Conservation (phyloP, 2,329 filamentous ascomycete species). For the Epicoccum sorghinum region DNA sequence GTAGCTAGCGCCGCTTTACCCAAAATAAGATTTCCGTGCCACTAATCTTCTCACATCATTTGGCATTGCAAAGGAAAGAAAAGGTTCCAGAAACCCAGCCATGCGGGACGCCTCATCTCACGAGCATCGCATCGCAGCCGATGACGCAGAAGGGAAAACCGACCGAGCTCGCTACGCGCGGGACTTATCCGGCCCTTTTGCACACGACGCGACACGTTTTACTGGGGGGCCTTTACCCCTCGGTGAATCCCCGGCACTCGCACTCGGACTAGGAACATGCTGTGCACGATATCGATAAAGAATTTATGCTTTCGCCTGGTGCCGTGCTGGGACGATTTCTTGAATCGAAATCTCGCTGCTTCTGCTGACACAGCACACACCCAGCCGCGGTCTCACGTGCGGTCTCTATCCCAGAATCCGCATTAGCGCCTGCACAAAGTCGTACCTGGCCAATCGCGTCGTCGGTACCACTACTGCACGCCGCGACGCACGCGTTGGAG, state of each 20-base stretch:
- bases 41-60: neutral
- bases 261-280: neutral
- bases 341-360: neutral
- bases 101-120: slow-evolving; percentile 10
- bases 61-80: neutral
- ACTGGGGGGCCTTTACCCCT: no score
- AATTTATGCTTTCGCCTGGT: neutral
- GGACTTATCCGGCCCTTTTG: neutral
- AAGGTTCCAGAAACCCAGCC: slow-evolving; percentile 8
- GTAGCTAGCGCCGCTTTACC: slow-evolving; percentile 7
- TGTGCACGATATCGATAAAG: neutral
- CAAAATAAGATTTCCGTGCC: slow-evolving; percentile 9
- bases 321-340: no score
- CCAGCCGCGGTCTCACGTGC: slow-evolving; percentile 7
- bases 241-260: neutral
- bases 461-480: slow-evolving; percentile 4
- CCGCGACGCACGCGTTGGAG: neutral
- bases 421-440: neutral
- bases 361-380: no score
- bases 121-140: neutral
- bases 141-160: slow-evolving; percentile 6
- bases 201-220: neutral
- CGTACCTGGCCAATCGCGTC: slow-evolving; percentile 8
- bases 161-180: neutral
- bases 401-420: neutral